A percentile compares a stretch with the other conserved stretches of the same genome.
phyloP scores from a whole-genome alignment of 2,329 filamentous ascomycete species.

The Ceratocystis cubensis region DNA sequence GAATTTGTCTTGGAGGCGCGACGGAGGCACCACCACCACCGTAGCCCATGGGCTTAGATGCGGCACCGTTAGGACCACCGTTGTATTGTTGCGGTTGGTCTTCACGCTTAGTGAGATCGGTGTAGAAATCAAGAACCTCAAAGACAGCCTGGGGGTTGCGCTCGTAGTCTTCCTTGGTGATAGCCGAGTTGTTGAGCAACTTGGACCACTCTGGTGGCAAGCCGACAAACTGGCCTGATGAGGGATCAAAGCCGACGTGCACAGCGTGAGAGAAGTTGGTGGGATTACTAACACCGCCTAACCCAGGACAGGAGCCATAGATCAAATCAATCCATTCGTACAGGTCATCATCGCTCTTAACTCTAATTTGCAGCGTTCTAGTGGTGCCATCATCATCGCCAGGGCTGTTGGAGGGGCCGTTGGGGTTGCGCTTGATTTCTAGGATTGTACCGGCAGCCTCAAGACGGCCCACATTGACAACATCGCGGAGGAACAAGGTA shows the following conservation, averaged over 20 bases:
- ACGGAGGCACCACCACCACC: constrained; percentile 44
- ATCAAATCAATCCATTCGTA: constrained; percentile 99
- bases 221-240: constrained; percentile 88
- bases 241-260: constrained; percentile 92
- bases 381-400: constrained; percentile 68
- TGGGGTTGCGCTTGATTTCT: constrained; percentile 70
- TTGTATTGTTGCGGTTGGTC: constrained; percentile 56
- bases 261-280: constrained; percentile 97
- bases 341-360: constrained; percentile 90
- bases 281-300: constrained; percentile 96
- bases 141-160: constrained; percentile 82
- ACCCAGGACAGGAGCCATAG: constrained; percentile 88
- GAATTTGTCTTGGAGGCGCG: constrained; percentile 51
- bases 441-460: constrained; percentile 87
- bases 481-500: constrained; percentile 72
- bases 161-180: constrained; percentile 97
- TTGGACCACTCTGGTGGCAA: constrained; percentile 95
- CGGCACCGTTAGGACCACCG: constrained; percentile 46
- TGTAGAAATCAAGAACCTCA: constrained; percentile 75
- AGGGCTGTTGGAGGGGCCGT: constrained; percentile 56
- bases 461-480: constrained; percentile 79
- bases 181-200: constrained; percentile 85
- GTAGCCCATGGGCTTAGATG: constrained; percentile 54
- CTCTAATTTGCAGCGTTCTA: constrained; percentile 78
- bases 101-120: constrained; percentile 63